Evolutionary conservation across 2,329 filamentous ascomycete species (phyloP), one percentile per base, ranked within the genome.

Genomic region (Amphichorda felina): DNA sequence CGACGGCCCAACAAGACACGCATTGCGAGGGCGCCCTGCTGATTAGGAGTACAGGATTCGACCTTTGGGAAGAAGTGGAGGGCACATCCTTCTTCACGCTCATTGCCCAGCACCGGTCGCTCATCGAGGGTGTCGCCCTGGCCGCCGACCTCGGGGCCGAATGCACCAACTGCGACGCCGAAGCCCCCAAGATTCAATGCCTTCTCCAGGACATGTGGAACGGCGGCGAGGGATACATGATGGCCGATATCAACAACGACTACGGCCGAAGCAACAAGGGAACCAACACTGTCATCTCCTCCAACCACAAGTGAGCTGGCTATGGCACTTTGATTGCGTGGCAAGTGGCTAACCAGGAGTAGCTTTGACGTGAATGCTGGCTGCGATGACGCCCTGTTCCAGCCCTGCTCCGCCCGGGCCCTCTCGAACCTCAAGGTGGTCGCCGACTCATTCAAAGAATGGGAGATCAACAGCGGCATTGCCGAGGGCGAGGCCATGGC

Each of bases 21-120:
- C n/a, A n/a, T n/a, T n/a, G n/a, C n/a, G n/a, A n/a, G n/a, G n/a
- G n/a, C n/a, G n/a, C n/a, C n/a, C n/a, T n/a, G n/a, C n/a, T n/a
- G n/a, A 26, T 26, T 8, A 26, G 13, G 13, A 26, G 8, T 26
- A 13, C 13, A 26, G 30, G 71, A 6, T 91, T 76, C 48, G 85
- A 93, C 53, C 67, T 93, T 3, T 91, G 85, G 85, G 85, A 91
- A 53, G 85, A 91, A 53, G 73, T 88, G 11, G 62, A 66, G 17
- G 81, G 82, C 28, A 78, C 73, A 16, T 87, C 82, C 1, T 91
- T 88, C 63, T 93, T 89, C 57, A 91, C 84, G 2, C 60, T 77
- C 22, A 72, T 75, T 3, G 69, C 71, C 28, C 75, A 82, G 40
- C 76, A 89, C 51, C 43, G 34, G 60, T 68, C 75, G n/a, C 61